Evolutionary conservation across 768 basidiomycete species (phyloP).

Genomic region (Rhodotorula sphaerocarpa): DNA sequence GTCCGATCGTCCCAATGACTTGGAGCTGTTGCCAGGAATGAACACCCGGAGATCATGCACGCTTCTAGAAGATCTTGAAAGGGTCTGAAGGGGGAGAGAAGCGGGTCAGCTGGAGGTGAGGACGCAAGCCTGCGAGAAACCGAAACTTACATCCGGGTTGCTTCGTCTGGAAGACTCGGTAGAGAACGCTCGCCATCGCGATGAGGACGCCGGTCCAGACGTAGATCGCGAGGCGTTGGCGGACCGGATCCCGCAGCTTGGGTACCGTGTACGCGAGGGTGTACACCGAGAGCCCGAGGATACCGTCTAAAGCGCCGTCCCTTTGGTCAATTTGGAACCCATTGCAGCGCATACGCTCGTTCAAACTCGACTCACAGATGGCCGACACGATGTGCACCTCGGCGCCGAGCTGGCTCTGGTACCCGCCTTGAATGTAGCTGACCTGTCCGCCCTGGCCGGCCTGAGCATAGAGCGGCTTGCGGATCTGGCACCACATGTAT

Average conservation of each 20-base stretch:
- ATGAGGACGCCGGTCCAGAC: conserved; percentile 57
- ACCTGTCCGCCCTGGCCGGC: conserved; percentile 49
- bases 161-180: conserved; percentile 30
- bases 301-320: conserved; percentile 57
- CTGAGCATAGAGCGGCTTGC: conserved; percentile 59
- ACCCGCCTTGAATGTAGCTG: conserved; percentile 75
- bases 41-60: too few species aligned
- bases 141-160: conserved; percentile 23
- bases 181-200: conserved; percentile 26
- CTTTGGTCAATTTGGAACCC: too few species aligned
- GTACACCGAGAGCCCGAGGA: conserved; percentile 70
- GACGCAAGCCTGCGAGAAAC: background rate
- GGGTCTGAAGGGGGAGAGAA: background rate
- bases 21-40: too few species aligned
- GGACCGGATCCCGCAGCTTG: conserved; percentile 57
- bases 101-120: too few species aligned
- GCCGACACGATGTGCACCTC: conserved; percentile 79
- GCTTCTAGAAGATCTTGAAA: conserved; percentile 27
- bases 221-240: conserved; percentile 79
- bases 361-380: conserved; percentile 65
- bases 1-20: too few species aligned
- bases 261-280: conserved; percentile 64
- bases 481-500: conserved; percentile 93
- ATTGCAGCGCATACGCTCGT: background rate
- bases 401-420: conserved; percentile 81